phyloP scores from a whole-genome alignment of 1,284 basidiomycete species.

The Moesziomyces parantarcticus region DNA sequence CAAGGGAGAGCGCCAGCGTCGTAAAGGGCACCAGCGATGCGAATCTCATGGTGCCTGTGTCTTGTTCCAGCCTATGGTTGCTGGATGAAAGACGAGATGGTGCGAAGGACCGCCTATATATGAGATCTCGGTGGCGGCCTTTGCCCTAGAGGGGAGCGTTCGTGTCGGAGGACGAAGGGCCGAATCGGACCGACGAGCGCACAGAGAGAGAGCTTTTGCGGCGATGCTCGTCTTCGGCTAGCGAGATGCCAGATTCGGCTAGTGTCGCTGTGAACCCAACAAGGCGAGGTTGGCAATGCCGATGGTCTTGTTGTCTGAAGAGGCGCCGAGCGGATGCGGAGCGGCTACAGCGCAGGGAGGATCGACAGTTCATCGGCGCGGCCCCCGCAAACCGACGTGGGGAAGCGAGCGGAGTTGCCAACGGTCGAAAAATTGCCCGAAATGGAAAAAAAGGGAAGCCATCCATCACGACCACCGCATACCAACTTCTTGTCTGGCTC shows the following conservation, averaged over 20 bases:
- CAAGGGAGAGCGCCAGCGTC: constrained; percentile 20
- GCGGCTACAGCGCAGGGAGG: too few species aligned
- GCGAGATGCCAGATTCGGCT: constrained; percentile 1
- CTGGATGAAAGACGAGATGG: background rate
- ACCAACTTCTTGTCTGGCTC: background rate
- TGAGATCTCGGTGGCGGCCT: background rate
- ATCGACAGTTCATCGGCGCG: background rate
- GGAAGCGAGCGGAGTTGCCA: background rate
- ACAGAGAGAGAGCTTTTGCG: background rate
- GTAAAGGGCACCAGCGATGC: constrained; percentile 16
- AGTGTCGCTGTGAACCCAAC: background rate
- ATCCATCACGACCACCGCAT: background rate
- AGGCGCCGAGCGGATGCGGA: background rate
- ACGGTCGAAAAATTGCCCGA: constrained; percentile 7
- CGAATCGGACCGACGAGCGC: constrained; percentile 18
- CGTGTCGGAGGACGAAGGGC: background rate
- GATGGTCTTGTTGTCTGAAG: background rate
- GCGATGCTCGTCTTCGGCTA: background rate
- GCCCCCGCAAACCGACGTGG: background rate
- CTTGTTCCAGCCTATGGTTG: background rate
- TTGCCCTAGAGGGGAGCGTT: constrained; percentile 3
- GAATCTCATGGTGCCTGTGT: constrained; percentile 21
- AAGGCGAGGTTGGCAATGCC: too few species aligned
- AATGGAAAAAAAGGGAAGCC: constrained; percentile 1
- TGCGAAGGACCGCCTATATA: background rate